A percentile compares a stretch with the other conserved stretches of the same genome.
Evolutionary conservation across 176 grass and related monocot genomes (phyloP).

Genomic region (Ensete ventricosum): DNA sequence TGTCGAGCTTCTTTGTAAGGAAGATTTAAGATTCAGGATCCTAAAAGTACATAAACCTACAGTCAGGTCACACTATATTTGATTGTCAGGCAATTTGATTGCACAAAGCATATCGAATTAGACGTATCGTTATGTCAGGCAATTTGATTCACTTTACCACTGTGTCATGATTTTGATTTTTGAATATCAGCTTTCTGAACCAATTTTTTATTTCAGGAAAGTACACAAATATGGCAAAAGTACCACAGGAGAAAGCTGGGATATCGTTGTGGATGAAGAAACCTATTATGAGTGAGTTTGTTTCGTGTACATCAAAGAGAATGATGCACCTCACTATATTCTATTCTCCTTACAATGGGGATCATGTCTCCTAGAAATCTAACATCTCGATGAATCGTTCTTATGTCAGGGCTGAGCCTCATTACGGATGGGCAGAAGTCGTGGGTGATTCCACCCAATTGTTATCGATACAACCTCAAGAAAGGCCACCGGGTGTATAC

Average conservation of each 20-base stretch:
- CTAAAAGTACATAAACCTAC: too few species aligned
- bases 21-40: too few species aligned
- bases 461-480: constrained; percentile 59
- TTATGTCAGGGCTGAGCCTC: constrained; percentile 50
- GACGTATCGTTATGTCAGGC: too few species aligned
- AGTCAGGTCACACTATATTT: neutral
- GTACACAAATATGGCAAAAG: constrained; percentile 98
- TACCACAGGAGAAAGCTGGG: constrained; percentile 90
- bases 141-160: too few species aligned
- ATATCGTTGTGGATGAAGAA: constrained; percentile 71
- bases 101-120: too few species aligned
- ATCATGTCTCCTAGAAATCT: neutral
- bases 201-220: constrained; percentile 42
- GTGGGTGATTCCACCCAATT: constrained; percentile 86
- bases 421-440: constrained; percentile 92
- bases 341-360: neutral
- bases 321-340: too few species aligned
- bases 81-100: too few species aligned
- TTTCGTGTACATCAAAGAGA: too few species aligned
- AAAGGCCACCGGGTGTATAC: constrained; percentile 59
- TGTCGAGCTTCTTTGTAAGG: neutral
- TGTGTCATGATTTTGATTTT: too few species aligned
- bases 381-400: neutral
- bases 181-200: neutral
- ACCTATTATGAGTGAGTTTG: constrained; percentile 87